Percentiles rank a stretch among this genome's conserved stretches.
Evolutionary conservation across 148 eudicot species (phyloP).

Genomic region (Chenopodium berlandieri): DNA sequence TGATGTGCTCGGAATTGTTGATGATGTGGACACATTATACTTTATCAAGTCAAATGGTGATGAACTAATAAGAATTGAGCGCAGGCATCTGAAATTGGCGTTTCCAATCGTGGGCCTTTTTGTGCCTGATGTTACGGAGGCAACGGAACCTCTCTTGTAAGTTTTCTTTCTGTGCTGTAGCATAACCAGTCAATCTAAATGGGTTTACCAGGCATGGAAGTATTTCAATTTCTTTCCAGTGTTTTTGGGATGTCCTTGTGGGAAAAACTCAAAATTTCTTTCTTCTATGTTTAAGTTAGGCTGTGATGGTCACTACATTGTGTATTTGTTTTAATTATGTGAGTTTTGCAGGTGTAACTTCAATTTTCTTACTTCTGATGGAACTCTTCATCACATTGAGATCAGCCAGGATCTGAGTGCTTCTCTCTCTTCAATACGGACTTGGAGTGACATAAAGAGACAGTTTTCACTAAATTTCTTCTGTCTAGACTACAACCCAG

Average conservation of each 20-base stretch:
- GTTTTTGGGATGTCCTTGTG: not conserved
- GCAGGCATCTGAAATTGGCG: conserved; percentile 53
- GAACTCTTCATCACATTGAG: conserved; percentile 74
- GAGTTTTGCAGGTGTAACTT: conserved; percentile 74
- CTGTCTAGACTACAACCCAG: conserved; percentile 59
- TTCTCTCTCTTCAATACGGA: conserved; percentile 51
- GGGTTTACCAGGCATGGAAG: not conserved
- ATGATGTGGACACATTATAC: conserved; percentile 63
- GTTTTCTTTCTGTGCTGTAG: conserved; percentile 23
- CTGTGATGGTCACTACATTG: conserved; percentile 1
- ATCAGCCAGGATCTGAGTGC: conserved; percentile 76
- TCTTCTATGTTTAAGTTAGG: not conserved
- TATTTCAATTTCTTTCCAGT: conserved; percentile 1
- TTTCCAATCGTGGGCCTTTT: conserved; percentile 63
- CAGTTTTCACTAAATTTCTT: conserved; percentile 46
- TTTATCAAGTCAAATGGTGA: conserved; percentile 89
- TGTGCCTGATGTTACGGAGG: conserved; percentile 45
- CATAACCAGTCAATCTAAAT: not conserved
- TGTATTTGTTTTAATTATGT: conserved; percentile 15
- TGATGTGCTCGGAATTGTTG: conserved; percentile 74
- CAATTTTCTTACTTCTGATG: conserved; percentile 73
- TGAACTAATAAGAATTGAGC: conserved; percentile 71
- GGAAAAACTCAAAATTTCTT: not conserved
- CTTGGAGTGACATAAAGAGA: conserved; percentile 45
- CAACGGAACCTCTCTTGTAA: conserved; percentile 65